These are phyloP conservation scores for Straminergon stramineum DNA, from an alignment of 225 moss, liverwort and hornwort genomes.

Conservation along the genomic window DNA sequence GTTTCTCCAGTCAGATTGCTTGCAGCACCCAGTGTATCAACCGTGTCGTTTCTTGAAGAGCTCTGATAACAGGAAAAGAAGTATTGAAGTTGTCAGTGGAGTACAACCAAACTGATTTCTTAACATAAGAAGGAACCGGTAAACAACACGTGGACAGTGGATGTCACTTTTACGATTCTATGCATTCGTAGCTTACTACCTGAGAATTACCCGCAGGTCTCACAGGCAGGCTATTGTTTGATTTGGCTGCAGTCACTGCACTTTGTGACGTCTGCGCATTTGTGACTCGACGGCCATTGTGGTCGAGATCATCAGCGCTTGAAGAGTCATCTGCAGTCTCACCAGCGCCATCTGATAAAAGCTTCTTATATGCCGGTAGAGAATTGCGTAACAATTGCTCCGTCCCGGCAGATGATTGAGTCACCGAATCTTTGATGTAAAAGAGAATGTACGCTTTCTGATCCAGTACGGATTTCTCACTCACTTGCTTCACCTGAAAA, in stretches of 20 bases:
- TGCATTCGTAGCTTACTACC: conserved; percentile 35
- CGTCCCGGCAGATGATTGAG: conserved; percentile 1
- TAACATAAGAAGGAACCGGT: not conserved
- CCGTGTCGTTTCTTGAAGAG: conserved; percentile 11
- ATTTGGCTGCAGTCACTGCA: not conserved
- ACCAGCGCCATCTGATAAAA: conserved; percentile 51
- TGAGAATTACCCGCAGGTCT: conserved; percentile 63
- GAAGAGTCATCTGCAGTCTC: conserved; percentile 41
- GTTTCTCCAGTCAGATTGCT: conserved; percentile 8
- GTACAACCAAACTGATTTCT: not conserved
- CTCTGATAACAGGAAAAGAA: not conserved
- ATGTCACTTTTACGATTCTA: not conserved
- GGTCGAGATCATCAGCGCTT: conserved; percentile 39
- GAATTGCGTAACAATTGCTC: conserved; percentile 28
- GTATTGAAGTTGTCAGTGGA: not conserved
- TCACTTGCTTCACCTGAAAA: conserved; percentile 83
- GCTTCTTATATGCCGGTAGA: conserved; percentile 34
- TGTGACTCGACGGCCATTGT: conserved; percentile 11
- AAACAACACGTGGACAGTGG: not conserved
- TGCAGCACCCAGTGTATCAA: conserved; percentile 4
- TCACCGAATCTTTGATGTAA: conserved; percentile 63
- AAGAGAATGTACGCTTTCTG: conserved; percentile 98
- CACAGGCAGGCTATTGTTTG: conserved; percentile 8
- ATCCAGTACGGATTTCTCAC: conserved; percentile 79
- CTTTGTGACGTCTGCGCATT: not conserved